Evolutionary conservation across 2,329 filamentous ascomycete species (phyloP).

Genomic region (Colletotrichum chlorophyti): DNA sequence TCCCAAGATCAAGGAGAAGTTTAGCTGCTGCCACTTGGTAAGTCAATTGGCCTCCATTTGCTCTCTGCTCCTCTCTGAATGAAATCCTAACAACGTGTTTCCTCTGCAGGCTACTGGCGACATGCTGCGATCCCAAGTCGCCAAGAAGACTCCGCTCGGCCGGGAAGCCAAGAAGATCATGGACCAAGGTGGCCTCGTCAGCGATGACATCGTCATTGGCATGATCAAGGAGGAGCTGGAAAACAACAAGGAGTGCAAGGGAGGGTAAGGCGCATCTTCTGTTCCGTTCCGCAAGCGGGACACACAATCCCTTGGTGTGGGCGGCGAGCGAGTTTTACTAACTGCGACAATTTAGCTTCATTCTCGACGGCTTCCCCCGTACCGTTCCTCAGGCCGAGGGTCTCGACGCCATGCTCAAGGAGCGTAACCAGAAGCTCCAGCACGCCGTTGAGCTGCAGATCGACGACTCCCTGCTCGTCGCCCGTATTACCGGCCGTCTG

Average conservation of each 20-base stretch:
- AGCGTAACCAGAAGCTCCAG: slow-evolving; percentile 83
- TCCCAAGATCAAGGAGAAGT: slow-evolving; percentile 97
- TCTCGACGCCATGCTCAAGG: slow-evolving; percentile 87
- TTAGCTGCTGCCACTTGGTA: slow-evolving; percentile 96
- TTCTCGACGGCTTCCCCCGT: slow-evolving; percentile 97
- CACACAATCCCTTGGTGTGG: no score
- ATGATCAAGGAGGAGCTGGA: slow-evolving; percentile 99
- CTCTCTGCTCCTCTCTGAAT: neutral
- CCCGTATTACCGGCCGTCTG: slow-evolving; percentile 94
- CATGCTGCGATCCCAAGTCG: slow-evolving; percentile 98
- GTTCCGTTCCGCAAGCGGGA: neutral
- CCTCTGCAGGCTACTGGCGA: slow-evolving; percentile 85
- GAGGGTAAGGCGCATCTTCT: slow-evolving; percentile 71
- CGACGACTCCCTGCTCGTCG: slow-evolving; percentile 90
- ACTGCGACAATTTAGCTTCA: slow-evolving; percentile 73
- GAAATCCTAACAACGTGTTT: slow-evolving; percentile 27
- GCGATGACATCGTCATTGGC: slow-evolving; percentile 98
- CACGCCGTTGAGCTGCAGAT: slow-evolving; percentile 97
- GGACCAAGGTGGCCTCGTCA: slow-evolving; percentile 96
- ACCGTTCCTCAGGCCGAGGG: slow-evolving; percentile 95
- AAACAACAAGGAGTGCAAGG: slow-evolving; percentile 93
- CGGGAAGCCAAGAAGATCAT: slow-evolving; percentile 99
- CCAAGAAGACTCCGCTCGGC: slow-evolving; percentile 94
- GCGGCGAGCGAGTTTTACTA: neutral
- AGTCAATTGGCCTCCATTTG: slow-evolving; percentile 42